Evolutionary conservation across 2,329 filamentous ascomycete genomes (phyloP), one percentile per base, ranked within the genome.

Genomic region (Orbilia javanica): DNA sequence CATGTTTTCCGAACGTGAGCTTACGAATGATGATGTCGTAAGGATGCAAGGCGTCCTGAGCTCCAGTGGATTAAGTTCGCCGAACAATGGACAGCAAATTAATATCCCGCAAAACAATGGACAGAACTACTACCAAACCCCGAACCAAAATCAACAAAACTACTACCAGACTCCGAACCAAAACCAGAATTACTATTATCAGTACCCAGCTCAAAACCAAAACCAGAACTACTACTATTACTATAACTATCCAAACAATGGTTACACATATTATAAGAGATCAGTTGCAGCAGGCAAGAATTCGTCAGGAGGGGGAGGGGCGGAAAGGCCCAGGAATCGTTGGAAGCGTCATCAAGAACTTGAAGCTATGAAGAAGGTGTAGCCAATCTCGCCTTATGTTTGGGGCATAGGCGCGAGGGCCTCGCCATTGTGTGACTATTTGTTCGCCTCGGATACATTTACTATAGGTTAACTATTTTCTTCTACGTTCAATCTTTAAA

Each of bases 1-100:
- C 18, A 71, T 71, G 67, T 63, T 63, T 18, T 39, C 27, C 3
- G 67, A 71, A 34, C 27, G 67, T 15, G 29, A 42, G 10, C 67
- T 71, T 15, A 71, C 67, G 10, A 48, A 34, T 8, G 62, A 63
- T 31, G 67, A 71, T 50, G 7, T 64, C n/a, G 42, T 15, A 5
- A 57, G 65, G 25, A 69, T 69, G 55, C 62, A 64, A 22, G 25
- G 25, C 25, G 10, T 64, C 8, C 39, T 64, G 11, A 20, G 42
- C 10, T 36, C 29, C 29, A 42, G n/a, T 39, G 52, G 52, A 1
- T 3, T 57, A 10, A 57, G 52, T 2, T 57, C 52, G 2, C 52
- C 52, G 13, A 57, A 34, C 29, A 53, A 53, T 53, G 50, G 50
- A 31, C 25, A 53, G 42, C 42, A 53, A 57, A 57, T 57, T 7